A percentile compares a stretch with the other conserved stretches of the same genome.
These are phyloP conservation scores for Aspergillus neotritici DNA, from an alignment of 2,329 filamentous ascomycete genomes.

Conservation along the genomic window DNA sequence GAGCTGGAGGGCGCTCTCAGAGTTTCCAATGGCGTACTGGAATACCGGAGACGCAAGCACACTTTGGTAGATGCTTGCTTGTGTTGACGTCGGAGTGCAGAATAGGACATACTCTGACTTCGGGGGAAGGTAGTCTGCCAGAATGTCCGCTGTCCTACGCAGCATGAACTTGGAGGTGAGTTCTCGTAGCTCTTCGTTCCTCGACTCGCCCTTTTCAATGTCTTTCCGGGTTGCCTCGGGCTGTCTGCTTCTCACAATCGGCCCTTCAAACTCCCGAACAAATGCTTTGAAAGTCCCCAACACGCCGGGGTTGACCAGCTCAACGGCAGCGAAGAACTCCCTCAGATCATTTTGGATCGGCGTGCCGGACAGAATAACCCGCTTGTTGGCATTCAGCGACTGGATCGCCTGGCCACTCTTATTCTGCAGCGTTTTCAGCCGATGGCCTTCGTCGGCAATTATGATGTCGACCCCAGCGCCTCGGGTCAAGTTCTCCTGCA, in stretches of 20 bases:
- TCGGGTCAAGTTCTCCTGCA: conserved; percentile 61
- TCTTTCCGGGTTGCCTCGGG: conserved; percentile 57
- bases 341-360: conserved; percentile 64
- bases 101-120: conserved; percentile 65
- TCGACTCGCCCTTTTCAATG: conserved; percentile 58
- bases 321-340: conserved; percentile 63
- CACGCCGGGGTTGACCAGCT: conserved; percentile 63
- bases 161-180: conserved; percentile 62
- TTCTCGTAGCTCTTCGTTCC: conserved; percentile 55
- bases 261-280: conserved; percentile 59
- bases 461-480: conserved; percentile 62
- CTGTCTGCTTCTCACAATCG: conserved; percentile 59
- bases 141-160: conserved; percentile 60
- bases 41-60: conserved; percentile 63
- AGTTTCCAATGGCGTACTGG: conserved; percentile 55
- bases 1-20: conserved; percentile 60
- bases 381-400: conserved; percentile 55
- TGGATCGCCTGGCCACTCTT: conserved; percentile 63
- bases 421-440: conserved; percentile 63
- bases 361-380: conserved; percentile 61
- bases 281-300: conserved; percentile 59
- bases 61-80: conserved; percentile 56
- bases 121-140: conserved; percentile 59
- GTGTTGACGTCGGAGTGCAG: conserved; percentile 56
- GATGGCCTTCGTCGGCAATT: conserved; percentile 64